phyloP scores from a whole-genome alignment of 169 alveolate species.

The Eimeria sp. region DNA sequence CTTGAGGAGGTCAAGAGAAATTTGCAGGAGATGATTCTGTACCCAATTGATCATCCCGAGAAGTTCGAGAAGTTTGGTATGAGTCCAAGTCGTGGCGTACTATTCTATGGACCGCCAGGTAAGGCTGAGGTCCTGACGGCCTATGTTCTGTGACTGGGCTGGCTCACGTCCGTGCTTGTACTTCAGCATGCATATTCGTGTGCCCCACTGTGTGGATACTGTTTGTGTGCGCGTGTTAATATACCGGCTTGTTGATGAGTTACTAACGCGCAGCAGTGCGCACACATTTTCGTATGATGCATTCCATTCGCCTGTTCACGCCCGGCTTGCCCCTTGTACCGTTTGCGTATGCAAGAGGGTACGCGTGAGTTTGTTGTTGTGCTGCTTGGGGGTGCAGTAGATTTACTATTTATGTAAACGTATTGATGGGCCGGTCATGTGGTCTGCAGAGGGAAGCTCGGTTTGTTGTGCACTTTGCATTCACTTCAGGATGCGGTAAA shows the following conservation, averaged over 20 bases:
- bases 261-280: background rate
- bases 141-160: background rate
- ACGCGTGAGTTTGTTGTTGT: background rate
- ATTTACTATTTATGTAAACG: background rate
- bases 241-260: background rate
- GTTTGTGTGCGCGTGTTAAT: background rate
- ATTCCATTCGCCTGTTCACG: background rate
- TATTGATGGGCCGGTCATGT: background rate
- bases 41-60: constrained; percentile 96
- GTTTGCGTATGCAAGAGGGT: background rate
- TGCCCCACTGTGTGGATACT: background rate
- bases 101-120: constrained; percentile 99
- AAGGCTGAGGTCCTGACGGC: constrained; percentile 81
- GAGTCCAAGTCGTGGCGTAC: constrained; percentile 99
- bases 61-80: constrained; percentile 98
- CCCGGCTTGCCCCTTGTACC: background rate
- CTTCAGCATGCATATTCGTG: background rate
- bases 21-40: constrained; percentile 98
- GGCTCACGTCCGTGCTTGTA: background rate
- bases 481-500: constrained; percentile 80
- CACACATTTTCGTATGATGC: background rate
- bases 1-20: constrained; percentile 88
- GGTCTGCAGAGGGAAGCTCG: background rate
- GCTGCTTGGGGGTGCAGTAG: background rate
- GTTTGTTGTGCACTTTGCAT: background rate